A percentile compares a stretch with the other conserved stretches of the same genome.
phyloP scores from a whole-genome alignment of 2,329 filamentous ascomycete genomes.

The Ascomycota sp. region DNA sequence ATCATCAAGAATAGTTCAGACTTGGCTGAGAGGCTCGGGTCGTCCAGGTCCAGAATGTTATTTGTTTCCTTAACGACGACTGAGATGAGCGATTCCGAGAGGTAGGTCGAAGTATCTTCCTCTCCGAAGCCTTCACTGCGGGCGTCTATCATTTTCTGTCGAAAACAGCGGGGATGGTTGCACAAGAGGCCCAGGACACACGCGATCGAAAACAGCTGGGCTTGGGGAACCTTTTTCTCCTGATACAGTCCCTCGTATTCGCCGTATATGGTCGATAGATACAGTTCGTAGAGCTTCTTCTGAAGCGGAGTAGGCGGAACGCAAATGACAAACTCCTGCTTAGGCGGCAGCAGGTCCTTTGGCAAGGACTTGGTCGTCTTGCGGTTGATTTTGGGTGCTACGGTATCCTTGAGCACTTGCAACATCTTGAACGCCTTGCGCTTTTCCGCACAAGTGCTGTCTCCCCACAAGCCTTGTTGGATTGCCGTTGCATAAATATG shows the following conservation, averaged over 20 bases:
- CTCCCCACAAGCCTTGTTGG: slow-evolving; percentile 43
- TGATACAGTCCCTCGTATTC: background rate
- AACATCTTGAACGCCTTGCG: slow-evolving; percentile 45
- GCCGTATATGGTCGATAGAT: slow-evolving; percentile 11
- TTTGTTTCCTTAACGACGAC: slow-evolving; percentile 16
- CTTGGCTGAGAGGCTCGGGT: slow-evolving; percentile 43
- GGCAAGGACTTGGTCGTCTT: slow-evolving; percentile 46
- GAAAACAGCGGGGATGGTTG: slow-evolving; percentile 30
- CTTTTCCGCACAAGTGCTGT: slow-evolving; percentile 36
- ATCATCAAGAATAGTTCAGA: slow-evolving; percentile 47
- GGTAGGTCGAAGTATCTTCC: slow-evolving; percentile 2
- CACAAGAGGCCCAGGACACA: slow-evolving; percentile 25
- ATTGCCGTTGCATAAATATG: slow-evolving; percentile 55
- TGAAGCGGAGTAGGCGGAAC: slow-evolving; percentile 51
- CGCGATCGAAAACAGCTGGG: slow-evolving; percentile 15
- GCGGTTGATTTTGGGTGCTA: slow-evolving; percentile 61
- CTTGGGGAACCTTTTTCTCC: slow-evolving; percentile 1
- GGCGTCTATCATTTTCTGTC: slow-evolving; percentile 10
- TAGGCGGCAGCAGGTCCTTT: slow-evolving; percentile 45
- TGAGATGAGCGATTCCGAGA: slow-evolving; percentile 9
- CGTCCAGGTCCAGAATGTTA: slow-evolving; percentile 18
- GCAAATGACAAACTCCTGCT: slow-evolving; percentile 65
- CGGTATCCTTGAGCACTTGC: slow-evolving; percentile 46
- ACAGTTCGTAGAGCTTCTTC: slow-evolving; percentile 34
- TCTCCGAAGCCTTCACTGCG: slow-evolving; percentile 1